Evolutionary conservation across 2,329 filamentous ascomycete genomes (phyloP).

Genomic region (Fusarium acutatum): DNA sequence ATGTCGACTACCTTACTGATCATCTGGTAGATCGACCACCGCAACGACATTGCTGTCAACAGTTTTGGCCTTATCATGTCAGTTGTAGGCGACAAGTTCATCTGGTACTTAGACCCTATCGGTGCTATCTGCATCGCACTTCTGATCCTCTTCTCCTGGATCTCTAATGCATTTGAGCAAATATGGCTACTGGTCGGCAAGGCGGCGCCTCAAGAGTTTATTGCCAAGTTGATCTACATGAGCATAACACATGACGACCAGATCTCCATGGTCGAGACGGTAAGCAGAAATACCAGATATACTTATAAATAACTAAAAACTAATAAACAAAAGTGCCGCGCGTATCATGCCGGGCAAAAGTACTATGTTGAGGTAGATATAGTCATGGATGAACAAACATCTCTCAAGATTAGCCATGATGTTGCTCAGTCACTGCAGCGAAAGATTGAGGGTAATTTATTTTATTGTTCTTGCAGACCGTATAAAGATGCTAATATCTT

Average conservation of each 20-base stretch:
- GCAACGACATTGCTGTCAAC: background rate
- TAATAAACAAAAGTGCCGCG: background rate
- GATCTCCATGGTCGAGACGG: background rate
- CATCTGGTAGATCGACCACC: background rate
- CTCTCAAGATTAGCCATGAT: background rate
- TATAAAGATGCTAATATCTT: background rate
- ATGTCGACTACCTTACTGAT: background rate
- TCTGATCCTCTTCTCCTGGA: background rate
- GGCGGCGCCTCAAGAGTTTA: background rate
- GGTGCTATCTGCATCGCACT: background rate
- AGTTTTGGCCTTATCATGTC: background rate
- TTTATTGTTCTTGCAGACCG: background rate
- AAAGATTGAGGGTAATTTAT: background rate
- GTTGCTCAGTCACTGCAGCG: background rate
- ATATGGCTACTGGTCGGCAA: background rate
- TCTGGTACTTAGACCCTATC: background rate
- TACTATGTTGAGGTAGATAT: background rate
- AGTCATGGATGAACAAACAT: background rate
- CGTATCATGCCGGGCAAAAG: background rate
- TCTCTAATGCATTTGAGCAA: background rate
- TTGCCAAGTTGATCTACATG: background rate
- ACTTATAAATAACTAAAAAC: rapidly evolving
- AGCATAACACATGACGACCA: background rate
- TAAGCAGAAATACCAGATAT: background rate
- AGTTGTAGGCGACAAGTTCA: background rate